Evolutionary conservation across 805 yeast species (phyloP), one percentile per base, ranked within the genome.

Genomic region (Nakazawaea holstii): DNA sequence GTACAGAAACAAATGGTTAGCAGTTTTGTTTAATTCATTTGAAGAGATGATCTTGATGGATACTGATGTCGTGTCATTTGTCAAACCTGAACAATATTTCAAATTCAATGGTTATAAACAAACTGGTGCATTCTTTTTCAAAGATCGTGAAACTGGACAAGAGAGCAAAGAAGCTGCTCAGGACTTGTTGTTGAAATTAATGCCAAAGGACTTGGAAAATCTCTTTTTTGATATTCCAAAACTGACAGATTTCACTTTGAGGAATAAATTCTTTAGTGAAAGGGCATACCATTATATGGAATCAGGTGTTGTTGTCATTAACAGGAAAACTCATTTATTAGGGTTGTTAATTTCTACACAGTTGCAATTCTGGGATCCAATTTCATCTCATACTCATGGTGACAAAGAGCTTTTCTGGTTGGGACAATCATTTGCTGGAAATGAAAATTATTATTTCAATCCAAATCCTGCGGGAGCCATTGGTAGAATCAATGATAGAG

Each of bases 361-460:
- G n/a, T 52, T 74, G 50, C 77, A 74, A 51, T 61, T 74, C 54
- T 68, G 71, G 59, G 61, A 62, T 42, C 60, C 74, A 24, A 68
- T 73, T 20, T 61, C 70, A 0, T 67, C 76, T 1, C 74, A 82
- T 17, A 72, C 83, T 7, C 85, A 86, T 72, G 95, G 95, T 38
- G 95, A 86, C 52, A 86, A 86, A 54, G 94, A 86, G 58, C 67
- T 85, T 54, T 80, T 84, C 55, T 84, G 92, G 92, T 58, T 86
- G 32, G 87, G 87, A 1, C 77, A 80, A 60, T 70, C 75, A 39
- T 65, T 75, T 32, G 69, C 76, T 31, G 82, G 87, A 8, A 79
- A 80, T 54, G 79, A 76, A 48, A 60, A 65, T 26, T 80, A 79
- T 52, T 62, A 61, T 30, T 75, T 82, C 59, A 82, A 80, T 54